These are phyloP conservation scores for Camellia oleifera DNA, from an alignment of 179 eudicot species.

Conservation along the genomic window DNA sequence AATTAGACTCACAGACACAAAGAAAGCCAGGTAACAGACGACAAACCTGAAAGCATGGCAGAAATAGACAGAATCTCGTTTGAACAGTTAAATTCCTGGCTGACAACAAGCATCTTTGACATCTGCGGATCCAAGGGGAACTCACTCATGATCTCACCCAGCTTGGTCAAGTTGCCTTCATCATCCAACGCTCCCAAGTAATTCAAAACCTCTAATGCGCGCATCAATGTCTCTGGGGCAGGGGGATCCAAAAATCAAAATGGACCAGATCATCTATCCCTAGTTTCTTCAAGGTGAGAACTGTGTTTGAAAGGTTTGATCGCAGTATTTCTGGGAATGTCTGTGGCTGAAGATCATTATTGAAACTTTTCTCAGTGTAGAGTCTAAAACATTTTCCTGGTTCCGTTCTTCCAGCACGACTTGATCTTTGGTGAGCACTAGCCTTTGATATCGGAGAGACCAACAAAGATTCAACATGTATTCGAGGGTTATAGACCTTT, in stretches of 20 bases:
- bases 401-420: conserved; percentile 99
- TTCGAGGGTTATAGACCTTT: conserved; percentile 87
- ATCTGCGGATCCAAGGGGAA: conserved; percentile 97
- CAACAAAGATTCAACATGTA: conserved; percentile 91
- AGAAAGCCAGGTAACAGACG: neutral
- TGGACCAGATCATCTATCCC: conserved; percentile 96
- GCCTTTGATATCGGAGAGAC: conserved; percentile 99
- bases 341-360: conserved; percentile 89
- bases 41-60: conserved; percentile 93
- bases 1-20: conserved; percentile 14
- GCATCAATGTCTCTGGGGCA: conserved; percentile 96
- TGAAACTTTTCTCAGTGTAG: conserved; percentile 87
- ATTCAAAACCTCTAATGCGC: conserved; percentile 88
- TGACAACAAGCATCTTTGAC: conserved; percentile 94
- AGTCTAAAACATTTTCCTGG: conserved; percentile 97
- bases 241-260: conserved; percentile 89
- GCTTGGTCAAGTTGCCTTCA: conserved; percentile 90
- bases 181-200: conserved; percentile 95
- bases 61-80: conserved; percentile 91
- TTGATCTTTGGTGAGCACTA: conserved; percentile 96
- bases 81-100: conserved; percentile 86
- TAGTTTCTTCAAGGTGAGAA: conserved; percentile 86
- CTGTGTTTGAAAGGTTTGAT: conserved; percentile 93
- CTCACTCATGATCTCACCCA: conserved; percentile 97
- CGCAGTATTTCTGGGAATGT: conserved; percentile 93